Base-by-base conservation (phyloP, 805 yeast genomes). In the Danielia oregonensis region DNA sequence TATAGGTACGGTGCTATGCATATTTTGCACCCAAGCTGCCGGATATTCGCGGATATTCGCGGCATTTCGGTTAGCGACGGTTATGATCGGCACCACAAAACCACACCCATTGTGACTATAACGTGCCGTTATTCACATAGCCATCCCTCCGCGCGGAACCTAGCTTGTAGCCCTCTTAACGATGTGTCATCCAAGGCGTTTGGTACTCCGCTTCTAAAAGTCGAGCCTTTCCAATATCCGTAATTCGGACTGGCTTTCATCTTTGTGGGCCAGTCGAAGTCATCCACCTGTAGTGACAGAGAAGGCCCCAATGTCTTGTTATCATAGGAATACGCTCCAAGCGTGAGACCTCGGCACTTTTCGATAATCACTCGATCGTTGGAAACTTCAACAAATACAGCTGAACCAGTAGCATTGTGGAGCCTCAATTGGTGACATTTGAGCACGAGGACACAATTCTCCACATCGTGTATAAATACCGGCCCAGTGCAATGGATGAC, bases 351-450 rank as follows among this genome's bases (percentile, higher is more conserved):
- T 8, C 30, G 24, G 29, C 70, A 56, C 19, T 53, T 39, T 38
- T 66, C 72, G 7, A 62, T 53, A 7, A 63, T 48, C 2, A 62
- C 44, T 13, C 54, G 48, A 28, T 50, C 36, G 29, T 51, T 55
- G 9, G 37, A 36, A 6, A 55, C 54, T 9, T 36, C 24, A 1
- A 46, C 53, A 10, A 51, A 35, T 5, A 57, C 35, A 5, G 47
- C 33, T 25, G 46, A 42, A 6, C 36, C 17, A 15, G 27, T 19
- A 23, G 32, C 28, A 26, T 34, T 30, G 30, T 48, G 51, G 29
- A 48, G 31, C 8, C 52, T 46, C 34, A 46, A 36, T 33, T 48
- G 52, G 32, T 44, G 51, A 32, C 52, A 33, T 13, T 35, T 19
- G 4, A 42, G 26, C 13, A 46, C 16, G 24, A 48, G 36, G 13